Evolutionary conservation across 495 filamentous ascomycete species (phyloP), one percentile per base, ranked within the genome.

Genomic region (Baudoinia panamericana): DNA sequence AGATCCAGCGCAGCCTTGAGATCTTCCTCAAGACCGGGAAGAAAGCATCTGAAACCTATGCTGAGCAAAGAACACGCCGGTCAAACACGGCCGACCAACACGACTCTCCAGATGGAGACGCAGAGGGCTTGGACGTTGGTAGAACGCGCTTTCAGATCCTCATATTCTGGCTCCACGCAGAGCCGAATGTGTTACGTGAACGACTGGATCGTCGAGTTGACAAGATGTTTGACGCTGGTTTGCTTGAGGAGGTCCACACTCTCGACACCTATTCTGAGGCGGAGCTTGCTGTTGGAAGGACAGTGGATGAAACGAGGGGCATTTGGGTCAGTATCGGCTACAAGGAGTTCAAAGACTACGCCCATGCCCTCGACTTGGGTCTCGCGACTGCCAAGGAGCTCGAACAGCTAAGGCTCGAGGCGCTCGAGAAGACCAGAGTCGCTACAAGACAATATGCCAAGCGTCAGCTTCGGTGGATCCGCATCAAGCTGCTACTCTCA

Each of bases 291-390:
- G 51, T 65, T 8, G 78, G 76, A 0, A 56, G 65, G 1, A 46
- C 49, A 4, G 61, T 90, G 16, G 82, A 96, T 48, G 64, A 69
- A 35, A 78, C 71, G 0, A 72, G 76, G 21, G 92, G 92, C 2
- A 90, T 96, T 11, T 96, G 86, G 84, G 76, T 90, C 36, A 88
- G 86, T 9, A 96, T 99, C 50, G 92, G 92, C 0, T 94, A 84
- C 58, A 93, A 90, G 53, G 84, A 99, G 57, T 75, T 94, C 56
- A 66, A 79, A 36, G 66, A 70, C 0, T 93, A 82, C 45, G 63
- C 87, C 16, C 43, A 63, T 3, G 71, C 75, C 5, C 45, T 75
- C 19, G 48, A 61, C 28, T 45, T 63, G 8, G 62, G 50, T 1
- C 46, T 52, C 0, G 33, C 39, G 1, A 58, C 54, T 19, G 52